phyloP scores from a whole-genome alignment of 768 basidiomycete species.

The Russula sp. region DNA sequence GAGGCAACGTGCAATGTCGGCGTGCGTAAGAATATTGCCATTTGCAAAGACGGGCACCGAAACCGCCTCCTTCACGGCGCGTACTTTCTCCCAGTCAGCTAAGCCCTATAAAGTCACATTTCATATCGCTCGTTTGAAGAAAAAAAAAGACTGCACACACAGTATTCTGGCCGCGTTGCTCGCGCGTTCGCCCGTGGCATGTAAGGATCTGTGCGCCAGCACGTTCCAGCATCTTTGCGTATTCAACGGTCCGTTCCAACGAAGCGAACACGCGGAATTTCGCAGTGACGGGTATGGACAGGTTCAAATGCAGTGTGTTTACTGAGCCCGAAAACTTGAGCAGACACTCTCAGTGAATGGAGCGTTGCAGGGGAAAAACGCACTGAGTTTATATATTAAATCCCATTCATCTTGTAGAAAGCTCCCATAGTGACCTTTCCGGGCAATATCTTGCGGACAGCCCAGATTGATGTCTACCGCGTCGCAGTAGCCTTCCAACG shows the following conservation, averaged over 20 bases:
- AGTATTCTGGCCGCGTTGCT: conserved; percentile 82
- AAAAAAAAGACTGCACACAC: conserved; percentile 41
- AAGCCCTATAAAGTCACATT: conserved; percentile 46
- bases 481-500: conserved; percentile 75
- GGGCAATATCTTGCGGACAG: conserved; percentile 94
- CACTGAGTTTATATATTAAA: conserved; percentile 71
- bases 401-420: conserved; percentile 97
- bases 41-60: conserved; percentile 94
- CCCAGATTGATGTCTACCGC: conserved; percentile 93
- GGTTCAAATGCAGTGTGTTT: conserved; percentile 73
- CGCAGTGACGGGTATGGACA: conserved; percentile 89
- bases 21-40: conserved; percentile 84
- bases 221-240: conserved; percentile 91
- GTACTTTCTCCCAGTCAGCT: conserved; percentile 86
- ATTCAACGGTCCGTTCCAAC: conserved; percentile 81
- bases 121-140: neutral
- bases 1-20: conserved; percentile 77
- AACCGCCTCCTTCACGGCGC: conserved; percentile 84
- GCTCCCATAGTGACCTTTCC: conserved; percentile 76
- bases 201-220: conserved; percentile 95
- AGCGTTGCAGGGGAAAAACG: conserved; percentile 23
- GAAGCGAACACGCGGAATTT: conserved; percentile 91
- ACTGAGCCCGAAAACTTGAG: conserved; percentile 40
- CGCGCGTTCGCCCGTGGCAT: conserved; percentile 85
- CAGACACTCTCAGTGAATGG: neutral